Conservation (phyloP, 139 green algal genomes). For the Yamagishiella unicocca region DNA sequence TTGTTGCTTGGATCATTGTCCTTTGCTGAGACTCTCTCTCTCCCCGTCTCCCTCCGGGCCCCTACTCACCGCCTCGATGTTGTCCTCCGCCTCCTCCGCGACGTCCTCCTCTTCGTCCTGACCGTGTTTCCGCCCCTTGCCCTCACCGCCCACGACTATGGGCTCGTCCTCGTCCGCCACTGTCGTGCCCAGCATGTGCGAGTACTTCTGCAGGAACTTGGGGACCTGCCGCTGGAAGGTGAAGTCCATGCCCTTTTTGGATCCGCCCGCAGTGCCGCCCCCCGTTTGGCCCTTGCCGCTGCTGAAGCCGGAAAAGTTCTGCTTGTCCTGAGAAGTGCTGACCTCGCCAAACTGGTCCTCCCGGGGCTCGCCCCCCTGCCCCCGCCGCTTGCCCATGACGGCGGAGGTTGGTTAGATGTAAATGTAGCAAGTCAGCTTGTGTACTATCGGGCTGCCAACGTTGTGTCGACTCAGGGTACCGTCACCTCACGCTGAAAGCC, state of each 20-base stretch:
- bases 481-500: too few relatives aligned
- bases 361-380: slow-evolving; percentile 12
- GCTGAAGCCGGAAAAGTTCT: slow-evolving; percentile 56
- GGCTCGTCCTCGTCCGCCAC: slow-evolving; percentile 49
- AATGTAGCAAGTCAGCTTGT: too few relatives aligned
- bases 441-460: too few relatives aligned
- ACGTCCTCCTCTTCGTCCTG: slow-evolving; percentile 36
- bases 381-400: slow-evolving; percentile 5
- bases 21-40: too few relatives aligned
- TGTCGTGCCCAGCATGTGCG: slow-evolving; percentile 72
- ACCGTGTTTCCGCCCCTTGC: not conserved
- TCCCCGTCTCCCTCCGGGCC: not conserved
- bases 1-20: too few relatives aligned
- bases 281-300: slow-evolving; percentile 45
- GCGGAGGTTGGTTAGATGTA: not conserved
- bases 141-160: slow-evolving; percentile 14
- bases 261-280: slow-evolving; percentile 54
- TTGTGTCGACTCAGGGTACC: too few relatives aligned
- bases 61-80: slow-evolving; percentile 47
- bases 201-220: slow-evolving; percentile 85
- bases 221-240: slow-evolving; percentile 63
- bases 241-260: slow-evolving; percentile 56
- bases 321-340: slow-evolving; percentile 59
- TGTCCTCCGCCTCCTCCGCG: slow-evolving; percentile 13
- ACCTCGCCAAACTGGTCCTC: slow-evolving; percentile 81